These are phyloP conservation scores for Diutina scorzettiae DNA, from an alignment of 1,139 yeast species.

Conservation along the genomic window DNA sequence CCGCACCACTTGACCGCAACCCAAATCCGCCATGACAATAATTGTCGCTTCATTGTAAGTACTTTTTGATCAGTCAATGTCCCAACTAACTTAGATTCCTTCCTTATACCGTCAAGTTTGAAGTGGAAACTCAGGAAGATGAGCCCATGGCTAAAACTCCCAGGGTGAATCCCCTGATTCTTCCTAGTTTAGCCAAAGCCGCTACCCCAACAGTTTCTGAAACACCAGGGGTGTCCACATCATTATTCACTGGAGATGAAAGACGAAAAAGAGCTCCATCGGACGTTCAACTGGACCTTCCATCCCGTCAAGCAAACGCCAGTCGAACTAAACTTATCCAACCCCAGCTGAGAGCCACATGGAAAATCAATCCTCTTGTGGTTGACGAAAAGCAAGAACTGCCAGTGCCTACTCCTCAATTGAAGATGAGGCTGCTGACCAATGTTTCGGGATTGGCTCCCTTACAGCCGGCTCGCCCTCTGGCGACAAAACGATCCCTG, in stretches of 20 bases:
- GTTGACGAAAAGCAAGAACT: not conserved
- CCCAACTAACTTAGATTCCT: conserved; percentile 33
- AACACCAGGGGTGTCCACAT: not conserved
- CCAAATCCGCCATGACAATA: not conserved
- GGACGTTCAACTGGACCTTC: not conserved
- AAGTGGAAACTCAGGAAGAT: conserved; percentile 20
- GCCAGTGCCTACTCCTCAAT: not conserved
- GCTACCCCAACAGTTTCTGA: not conserved
- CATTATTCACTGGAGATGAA: not conserved
- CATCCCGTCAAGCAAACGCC: not conserved
- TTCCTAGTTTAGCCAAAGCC: not conserved
- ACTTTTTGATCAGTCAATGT: not conserved
- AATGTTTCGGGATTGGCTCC: not conserved
- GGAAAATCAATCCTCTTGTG: not conserved
- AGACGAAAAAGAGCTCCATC: not conserved
- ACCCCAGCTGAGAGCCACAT: conserved; percentile 1
- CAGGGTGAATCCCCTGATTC: not conserved
- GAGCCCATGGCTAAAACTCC: not conserved
- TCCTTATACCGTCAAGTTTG: conserved; percentile 65
- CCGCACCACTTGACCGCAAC: not conserved
- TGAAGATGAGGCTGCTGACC: not conserved
- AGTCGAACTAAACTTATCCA: not conserved
- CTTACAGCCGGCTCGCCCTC: not conserved
- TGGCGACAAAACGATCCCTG: not conserved
- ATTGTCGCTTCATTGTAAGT: conserved; percentile 3